Evolutionary conservation across 768 basidiomycete genomes (phyloP), one percentile per base, ranked within the genome.

Genomic region (Strobilomyces echinocephalus): DNA sequence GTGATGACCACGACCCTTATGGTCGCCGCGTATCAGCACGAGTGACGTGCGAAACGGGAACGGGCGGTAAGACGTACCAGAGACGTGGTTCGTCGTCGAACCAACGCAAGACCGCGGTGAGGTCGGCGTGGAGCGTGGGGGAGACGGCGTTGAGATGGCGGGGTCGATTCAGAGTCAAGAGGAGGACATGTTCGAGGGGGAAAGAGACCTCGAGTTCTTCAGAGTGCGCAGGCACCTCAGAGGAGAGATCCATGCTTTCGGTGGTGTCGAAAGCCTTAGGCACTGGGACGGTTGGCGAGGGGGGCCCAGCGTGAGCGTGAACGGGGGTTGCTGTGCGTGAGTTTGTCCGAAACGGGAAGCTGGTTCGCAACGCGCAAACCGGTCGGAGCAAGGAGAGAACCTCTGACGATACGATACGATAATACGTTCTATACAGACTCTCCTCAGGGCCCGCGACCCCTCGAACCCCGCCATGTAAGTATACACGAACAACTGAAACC

Each of bases 1-100:
- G 88, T 91, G 45, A 91, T 65, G 59, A 92, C 75, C 35, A 76
- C 79, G 10, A 87, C 85, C 89, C 88, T 91, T 63, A 49, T 26
- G 42, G 30, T 30, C 30, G 9, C 53, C 30, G 49, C 43, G 8
- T 6, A 34, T 60, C 30, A 30, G 6, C 6, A 30, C 4, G 30
- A 31, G 35, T 42, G 36, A 26, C 18, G 11, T 5, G 21, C 0
- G 33, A 16, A 15, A 31, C 1, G 36, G 16, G 26, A 5, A 31
- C 1, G 36, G 16, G 26, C 4, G 30, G 41, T 1, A 11, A 15
- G 34, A 72, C 78, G 15, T 62, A 88, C 89, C 90, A 91, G n/a
- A 91, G 68, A 45, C 72, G 71, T 15, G 85, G 76, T 49, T 90
- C 86, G 1, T 77, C 70, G 57, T 90, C 86, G 60, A 91, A 90